These are phyloP conservation scores for Madurella fahalii DNA, from an alignment of 2,329 filamentous ascomycete genomes.

Conservation along the genomic window DNA sequence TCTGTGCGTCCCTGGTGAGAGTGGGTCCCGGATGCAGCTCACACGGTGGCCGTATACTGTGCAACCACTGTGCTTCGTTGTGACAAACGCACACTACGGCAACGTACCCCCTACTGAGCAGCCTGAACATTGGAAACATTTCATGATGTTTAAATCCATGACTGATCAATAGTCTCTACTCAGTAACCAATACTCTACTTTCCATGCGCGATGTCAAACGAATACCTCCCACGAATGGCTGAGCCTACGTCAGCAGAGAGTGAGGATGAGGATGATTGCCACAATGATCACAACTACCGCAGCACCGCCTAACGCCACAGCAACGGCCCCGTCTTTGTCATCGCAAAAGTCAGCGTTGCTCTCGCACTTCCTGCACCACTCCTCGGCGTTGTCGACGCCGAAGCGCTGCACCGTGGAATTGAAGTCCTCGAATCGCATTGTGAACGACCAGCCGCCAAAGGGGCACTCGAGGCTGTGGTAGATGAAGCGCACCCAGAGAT, in stretches of 20 bases:
- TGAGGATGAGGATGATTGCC: neutral
- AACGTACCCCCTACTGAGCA: neutral
- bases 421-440: slow-evolving; percentile 40
- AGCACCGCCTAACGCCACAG: neutral
- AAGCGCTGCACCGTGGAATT: slow-evolving; percentile 34
- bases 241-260: neutral
- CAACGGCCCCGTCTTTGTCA: neutral
- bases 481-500: slow-evolving; percentile 53
- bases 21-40: neutral
- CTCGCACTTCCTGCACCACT: slow-evolving; percentile 46
- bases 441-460: slow-evolving; percentile 35
- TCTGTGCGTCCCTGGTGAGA: neutral
- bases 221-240: neutral
- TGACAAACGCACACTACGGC: too few species aligned
- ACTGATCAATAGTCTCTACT: neutral
- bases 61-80: too few species aligned
- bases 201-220: neutral
- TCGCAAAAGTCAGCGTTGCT: slow-evolving; percentile 38
- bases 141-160: neutral
- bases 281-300: neutral
- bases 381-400: slow-evolving; percentile 30
- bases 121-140: too few species aligned
- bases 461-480: slow-evolving; percentile 49
- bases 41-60: neutral
- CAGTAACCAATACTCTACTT: neutral